A percentile compares a stretch with the other conserved stretches of the same genome.
phyloP scores from a whole-genome alignment of 169 alveolate species.

The Plasmodium vinckei region DNA sequence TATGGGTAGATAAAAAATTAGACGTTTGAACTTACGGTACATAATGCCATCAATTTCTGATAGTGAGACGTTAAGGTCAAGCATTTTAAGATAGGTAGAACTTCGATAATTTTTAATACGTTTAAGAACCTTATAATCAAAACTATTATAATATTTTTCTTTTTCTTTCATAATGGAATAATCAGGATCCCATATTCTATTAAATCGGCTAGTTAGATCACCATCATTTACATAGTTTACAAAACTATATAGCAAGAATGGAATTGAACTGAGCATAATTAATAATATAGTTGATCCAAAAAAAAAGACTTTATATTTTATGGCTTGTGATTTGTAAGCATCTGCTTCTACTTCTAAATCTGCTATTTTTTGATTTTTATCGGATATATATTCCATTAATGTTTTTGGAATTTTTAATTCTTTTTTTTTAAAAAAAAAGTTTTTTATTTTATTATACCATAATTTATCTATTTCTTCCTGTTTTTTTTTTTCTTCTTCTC shows the following conservation, averaged over 20 bases:
- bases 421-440: not conserved
- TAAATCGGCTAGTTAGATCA: too few relatives aligned
- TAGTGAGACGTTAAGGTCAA: too few relatives aligned
- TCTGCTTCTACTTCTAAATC: conserved; percentile 4
- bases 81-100: too few relatives aligned
- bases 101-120: too few relatives aligned
- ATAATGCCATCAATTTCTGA: too few relatives aligned
- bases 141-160: too few relatives aligned
- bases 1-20: too few relatives aligned
- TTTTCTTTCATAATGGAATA: too few relatives aligned
- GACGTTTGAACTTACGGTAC: too few relatives aligned
- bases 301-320: not conserved
- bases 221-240: not conserved
- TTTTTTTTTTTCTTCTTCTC: not conserved
- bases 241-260: not conserved
- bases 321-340: not conserved
- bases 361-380: conserved; percentile 16
- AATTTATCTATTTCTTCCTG: not conserved
- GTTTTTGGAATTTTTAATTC: conserved; percentile 12
- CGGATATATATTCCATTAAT: conserved; percentile 27
- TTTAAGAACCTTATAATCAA: too few relatives aligned
- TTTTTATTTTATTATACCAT: conserved; percentile 3
- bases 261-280: not conserved
- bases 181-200: too few relatives aligned
- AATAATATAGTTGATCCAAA: not conserved